These are phyloP conservation scores for Daedaleopsis sinensis DNA, from an alignment of 768 basidiomycete genomes.

Conservation along the genomic window DNA sequence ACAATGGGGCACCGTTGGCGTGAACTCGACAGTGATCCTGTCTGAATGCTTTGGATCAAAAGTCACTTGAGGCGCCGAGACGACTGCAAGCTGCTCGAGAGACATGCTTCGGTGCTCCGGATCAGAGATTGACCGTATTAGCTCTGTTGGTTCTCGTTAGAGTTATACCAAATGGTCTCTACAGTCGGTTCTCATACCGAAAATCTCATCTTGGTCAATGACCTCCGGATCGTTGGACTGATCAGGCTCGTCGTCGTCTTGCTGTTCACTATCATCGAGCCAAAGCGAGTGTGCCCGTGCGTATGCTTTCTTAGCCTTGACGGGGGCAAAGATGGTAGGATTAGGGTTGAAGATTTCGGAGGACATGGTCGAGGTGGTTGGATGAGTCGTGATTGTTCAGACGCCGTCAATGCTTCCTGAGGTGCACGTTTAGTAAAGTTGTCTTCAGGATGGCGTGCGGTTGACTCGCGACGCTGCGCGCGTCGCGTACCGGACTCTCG, in stretches of 20 bases:
- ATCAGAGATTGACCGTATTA: conserved; percentile 90
- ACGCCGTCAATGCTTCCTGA: not conserved
- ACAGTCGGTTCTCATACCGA: conserved; percentile 53
- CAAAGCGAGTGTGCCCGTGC: conserved; percentile 58
- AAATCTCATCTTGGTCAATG: conserved; percentile 93
- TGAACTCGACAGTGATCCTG: conserved; percentile 85
- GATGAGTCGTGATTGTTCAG: conserved; percentile 6
- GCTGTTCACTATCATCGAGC: conserved; percentile 40
- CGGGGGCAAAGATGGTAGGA: conserved; percentile 72
- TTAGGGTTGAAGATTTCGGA: conserved; percentile 84
- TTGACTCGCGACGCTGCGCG: too few species aligned
- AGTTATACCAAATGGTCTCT: not conserved
- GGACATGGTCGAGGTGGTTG: conserved; percentile 21
- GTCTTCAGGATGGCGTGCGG: too few species aligned
- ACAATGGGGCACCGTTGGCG: conserved; percentile 97
- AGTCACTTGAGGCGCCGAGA: conserved; percentile 84
- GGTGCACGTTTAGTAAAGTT: too few species aligned
- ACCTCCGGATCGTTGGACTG: conserved; percentile 54
- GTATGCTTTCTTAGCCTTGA: conserved; percentile 47
- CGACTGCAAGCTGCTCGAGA: conserved; percentile 93
- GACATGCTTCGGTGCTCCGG: conserved; percentile 92
- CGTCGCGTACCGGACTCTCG: too few species aligned
- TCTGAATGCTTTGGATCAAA: conserved; percentile 53
- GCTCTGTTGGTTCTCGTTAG: conserved; percentile 51
- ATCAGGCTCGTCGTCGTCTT: conserved; percentile 34